phyloP scores from a whole-genome alignment of 352 stramenopile species.

The Pythium insidiosum region DNA sequence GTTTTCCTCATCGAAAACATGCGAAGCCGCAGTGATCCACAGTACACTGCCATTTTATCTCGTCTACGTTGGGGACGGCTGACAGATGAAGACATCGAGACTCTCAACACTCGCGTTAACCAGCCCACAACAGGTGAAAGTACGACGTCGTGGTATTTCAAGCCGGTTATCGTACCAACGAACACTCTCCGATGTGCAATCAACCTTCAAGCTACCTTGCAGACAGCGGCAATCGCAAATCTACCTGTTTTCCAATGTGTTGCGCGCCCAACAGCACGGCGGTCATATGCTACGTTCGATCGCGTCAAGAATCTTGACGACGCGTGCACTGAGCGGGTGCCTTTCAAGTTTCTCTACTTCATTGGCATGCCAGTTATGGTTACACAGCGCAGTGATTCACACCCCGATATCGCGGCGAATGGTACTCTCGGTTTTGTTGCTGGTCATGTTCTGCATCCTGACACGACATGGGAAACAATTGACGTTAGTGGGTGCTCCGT shows the following conservation, averaged over 20 bases:
- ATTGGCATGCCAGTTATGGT: slow-evolving; percentile 1
- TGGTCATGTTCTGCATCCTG: neutral
- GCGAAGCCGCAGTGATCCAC: neutral
- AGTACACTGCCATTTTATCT: neutral
- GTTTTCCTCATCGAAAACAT: slow-evolving; percentile 3
- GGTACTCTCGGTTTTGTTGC: neutral
- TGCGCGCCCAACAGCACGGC: neutral
- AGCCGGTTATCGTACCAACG: neutral
- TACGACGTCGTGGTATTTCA: neutral
- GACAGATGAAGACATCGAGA: neutral
- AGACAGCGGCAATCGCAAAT: neutral
- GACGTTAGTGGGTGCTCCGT: neutral
- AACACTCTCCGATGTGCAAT: neutral
- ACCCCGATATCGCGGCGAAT: neutral
- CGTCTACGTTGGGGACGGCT: neutral
- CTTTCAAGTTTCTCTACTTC: slow-evolving; percentile 1
- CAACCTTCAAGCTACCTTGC: neutral
- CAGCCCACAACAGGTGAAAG: neutral
- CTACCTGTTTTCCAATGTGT: neutral
- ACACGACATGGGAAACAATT: neutral
- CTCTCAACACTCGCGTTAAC: neutral
- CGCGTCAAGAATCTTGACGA: neutral
- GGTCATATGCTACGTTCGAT: neutral
- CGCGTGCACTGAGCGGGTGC: neutral
- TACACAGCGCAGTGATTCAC: neutral